Conservation (phyloP, 2,329 filamentous ascomycete genomes). For the Parafenestella ontariensis region DNA sequence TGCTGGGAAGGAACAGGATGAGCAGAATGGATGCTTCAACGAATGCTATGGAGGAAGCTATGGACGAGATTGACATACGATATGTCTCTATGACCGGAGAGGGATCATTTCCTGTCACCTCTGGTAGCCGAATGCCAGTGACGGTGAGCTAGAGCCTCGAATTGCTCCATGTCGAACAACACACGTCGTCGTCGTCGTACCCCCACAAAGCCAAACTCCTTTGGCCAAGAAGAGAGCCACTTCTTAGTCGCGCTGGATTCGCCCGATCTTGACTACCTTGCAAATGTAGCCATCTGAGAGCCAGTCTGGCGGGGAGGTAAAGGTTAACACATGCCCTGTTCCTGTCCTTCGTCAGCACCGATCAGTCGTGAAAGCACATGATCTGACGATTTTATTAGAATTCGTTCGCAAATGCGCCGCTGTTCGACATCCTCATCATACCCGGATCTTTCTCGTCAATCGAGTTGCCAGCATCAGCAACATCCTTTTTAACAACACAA, state of each 20-base stretch:
- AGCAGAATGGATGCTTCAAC: constrained; percentile 31
- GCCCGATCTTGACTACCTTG: constrained; percentile 34
- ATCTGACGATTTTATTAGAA: constrained; percentile 39
- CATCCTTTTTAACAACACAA: constrained; percentile 36
- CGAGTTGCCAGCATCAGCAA: constrained; percentile 30
- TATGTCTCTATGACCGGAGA: constrained; percentile 48
- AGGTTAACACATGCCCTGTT: constrained; percentile 42
- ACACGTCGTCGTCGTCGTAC: constrained; percentile 24
- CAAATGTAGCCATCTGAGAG: constrained; percentile 36
- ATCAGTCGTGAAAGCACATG: neutral
- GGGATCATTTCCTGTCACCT: constrained; percentile 45
- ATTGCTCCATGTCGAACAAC: constrained; percentile 35
- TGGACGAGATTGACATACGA: constrained; percentile 48
- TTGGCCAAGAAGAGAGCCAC: constrained; percentile 39
- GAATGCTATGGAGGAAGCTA: constrained; percentile 35
- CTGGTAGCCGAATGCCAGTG: constrained; percentile 45
- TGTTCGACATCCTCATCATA: constrained; percentile 45
- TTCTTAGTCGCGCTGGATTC: constrained; percentile 45
- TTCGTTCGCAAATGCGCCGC: constrained; percentile 44
- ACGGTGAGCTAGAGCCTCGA: constrained; percentile 46
- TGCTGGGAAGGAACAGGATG: constrained; percentile 39
- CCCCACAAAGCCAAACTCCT: constrained; percentile 35
- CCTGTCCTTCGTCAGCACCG: constrained; percentile 9
- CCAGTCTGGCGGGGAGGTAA: constrained; percentile 47
- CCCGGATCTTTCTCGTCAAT: constrained; percentile 39